Conservation (phyloP, 352 stramenopile genomes). For the Pythium scleroteichum region DNA sequence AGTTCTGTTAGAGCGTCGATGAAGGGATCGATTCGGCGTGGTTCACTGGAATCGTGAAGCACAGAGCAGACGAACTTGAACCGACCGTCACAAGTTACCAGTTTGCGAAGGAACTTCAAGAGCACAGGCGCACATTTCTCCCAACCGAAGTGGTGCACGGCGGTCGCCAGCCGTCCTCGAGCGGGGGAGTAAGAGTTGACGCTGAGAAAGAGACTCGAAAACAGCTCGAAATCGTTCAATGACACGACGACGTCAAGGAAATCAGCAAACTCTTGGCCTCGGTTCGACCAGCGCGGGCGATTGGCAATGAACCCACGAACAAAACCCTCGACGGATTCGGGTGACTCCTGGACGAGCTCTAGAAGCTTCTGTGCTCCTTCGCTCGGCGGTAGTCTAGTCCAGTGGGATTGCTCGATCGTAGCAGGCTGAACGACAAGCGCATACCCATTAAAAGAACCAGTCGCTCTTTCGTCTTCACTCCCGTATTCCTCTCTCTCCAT, state of each 20-base stretch:
- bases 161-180: not conserved
- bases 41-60: not conserved
- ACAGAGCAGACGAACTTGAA: not conserved
- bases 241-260: not conserved
- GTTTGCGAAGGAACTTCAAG: not conserved
- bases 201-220: not conserved
- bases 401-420: not conserved
- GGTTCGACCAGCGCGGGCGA: not conserved
- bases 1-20: too few species aligned
- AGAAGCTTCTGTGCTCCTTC: not conserved
- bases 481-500: too few species aligned
- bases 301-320: not conserved
- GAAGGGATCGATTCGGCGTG: too few species aligned
- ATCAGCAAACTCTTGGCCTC: not conserved
- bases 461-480: not conserved
- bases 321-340: not conserved
- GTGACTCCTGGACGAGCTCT: not conserved
- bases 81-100: not conserved
- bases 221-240: not conserved
- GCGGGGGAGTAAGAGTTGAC: not conserved
- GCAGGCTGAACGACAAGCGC: not conserved
- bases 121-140: not conserved
- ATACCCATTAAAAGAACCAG: not conserved
- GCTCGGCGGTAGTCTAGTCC: not conserved
- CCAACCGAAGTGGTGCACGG: not conserved